Evolutionary conservation across 2,329 filamentous ascomycete species (phyloP), one percentile per base, ranked within the genome.

Genomic region (Aspergillaceae sp.): DNA sequence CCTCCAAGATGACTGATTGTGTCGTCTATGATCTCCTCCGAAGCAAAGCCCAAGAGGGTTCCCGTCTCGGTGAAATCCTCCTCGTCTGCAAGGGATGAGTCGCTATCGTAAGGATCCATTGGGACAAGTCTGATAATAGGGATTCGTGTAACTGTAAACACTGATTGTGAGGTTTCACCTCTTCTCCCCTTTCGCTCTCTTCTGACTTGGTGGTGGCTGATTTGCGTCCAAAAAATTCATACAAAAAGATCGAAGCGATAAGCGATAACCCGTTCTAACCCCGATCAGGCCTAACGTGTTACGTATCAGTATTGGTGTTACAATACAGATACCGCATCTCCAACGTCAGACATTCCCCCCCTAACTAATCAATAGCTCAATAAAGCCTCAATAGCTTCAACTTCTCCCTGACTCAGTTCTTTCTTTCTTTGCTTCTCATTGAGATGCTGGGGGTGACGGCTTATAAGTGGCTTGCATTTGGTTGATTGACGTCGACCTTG

Each of bases 31-130:
- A 81, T 72, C 46, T 94, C 87, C 62, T 83, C 82, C 1, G 86
- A 86, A 3, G 88, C 86, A 65, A 94, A 98, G 4, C 92, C 92
- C 8, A 98, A 77, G 1, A 96, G 79, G 2, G 96, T 89, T 54
- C 86, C 87, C 5, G 92, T 97, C 48, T 71, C 70, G 19, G 68
- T 69, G 53, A 72, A 70, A 51, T 71, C 69, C 9, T 81, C 76
- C 47, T 81, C 19, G 19, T 19, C 83, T 38, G 80, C 86, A 34
- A 74, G 71, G 0, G 87, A 91, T 1, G 84, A 88, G 58, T 96
- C 90, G 63, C 87, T 94, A 57, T 95, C 88, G 70, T 94, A 94
- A 10, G 80, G 75, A 47, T 83, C 75, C 86, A 89, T 90, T 49
- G 58, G 19, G 19, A 19, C 19, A 19, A 19, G 19, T 19, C 19